Conservation (phyloP, 2,329 filamentous ascomycete genomes). For the Mollisiaceae sp. region DNA sequence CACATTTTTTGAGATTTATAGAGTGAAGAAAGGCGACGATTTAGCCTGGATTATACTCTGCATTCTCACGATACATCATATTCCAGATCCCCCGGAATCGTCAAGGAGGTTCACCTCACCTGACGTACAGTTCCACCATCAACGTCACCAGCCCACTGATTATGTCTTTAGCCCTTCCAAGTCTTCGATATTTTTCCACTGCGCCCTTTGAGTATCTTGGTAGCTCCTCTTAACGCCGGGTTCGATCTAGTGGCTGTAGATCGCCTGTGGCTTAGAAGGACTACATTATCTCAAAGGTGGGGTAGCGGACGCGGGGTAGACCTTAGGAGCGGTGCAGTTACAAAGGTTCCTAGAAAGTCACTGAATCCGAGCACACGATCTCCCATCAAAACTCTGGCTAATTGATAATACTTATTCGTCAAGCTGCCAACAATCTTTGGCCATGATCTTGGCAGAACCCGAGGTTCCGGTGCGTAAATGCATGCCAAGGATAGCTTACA, state of each 20-base stretch:
- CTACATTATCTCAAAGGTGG: background rate
- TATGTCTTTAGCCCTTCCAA: too few species aligned
- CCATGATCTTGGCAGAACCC: background rate
- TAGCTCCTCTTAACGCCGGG: too few species aligned
- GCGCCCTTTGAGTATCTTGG: too few species aligned
- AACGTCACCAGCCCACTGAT: too few species aligned
- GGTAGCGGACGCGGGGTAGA: background rate
- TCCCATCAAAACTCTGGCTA: background rate
- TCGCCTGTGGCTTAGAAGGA: background rate
- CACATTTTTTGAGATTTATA: conserved; percentile 14
- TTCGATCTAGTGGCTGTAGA: too few species aligned
- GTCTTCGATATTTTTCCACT: too few species aligned
- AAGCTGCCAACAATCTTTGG: background rate
- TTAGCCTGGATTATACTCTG: conserved; percentile 3
- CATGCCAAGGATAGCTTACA: background rate
- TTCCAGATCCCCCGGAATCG: too few species aligned
- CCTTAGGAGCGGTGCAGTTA: background rate
- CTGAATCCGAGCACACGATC: background rate
- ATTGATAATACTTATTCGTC: background rate
- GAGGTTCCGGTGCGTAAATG: background rate
- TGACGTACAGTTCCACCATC: too few species aligned
- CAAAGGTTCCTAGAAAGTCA: background rate
- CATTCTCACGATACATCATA: background rate
- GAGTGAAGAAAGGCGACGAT: conserved; percentile 3
- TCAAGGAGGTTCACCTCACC: too few species aligned